phyloP scores from a whole-genome alignment of 352 stramenopile species.

The Phytophthora tubulina region DNA sequence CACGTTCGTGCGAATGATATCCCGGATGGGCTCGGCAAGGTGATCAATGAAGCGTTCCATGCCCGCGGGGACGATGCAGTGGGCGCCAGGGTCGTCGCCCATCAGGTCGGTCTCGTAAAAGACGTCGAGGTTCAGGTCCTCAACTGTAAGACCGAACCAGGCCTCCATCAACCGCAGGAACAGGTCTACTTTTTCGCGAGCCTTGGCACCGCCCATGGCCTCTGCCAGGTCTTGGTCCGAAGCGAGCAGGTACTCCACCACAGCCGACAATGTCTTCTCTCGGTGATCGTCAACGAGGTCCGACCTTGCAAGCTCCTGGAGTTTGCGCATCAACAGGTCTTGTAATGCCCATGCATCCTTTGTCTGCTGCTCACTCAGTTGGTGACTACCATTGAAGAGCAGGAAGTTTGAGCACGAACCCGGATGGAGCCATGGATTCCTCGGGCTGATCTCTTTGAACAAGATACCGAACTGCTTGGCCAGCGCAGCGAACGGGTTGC shows the following conservation, averaged over 20 bases:
- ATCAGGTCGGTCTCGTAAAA: conserved; percentile 45
- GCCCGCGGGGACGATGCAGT: conserved; percentile 60
- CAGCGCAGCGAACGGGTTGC: conserved; percentile 54
- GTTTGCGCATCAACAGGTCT: conserved; percentile 54
- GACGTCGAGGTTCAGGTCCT: conserved; percentile 44
- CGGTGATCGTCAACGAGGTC: conserved; percentile 19
- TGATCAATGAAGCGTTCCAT: conserved; percentile 68
- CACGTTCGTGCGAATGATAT: conserved; percentile 52
- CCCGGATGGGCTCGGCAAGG: conserved; percentile 40
- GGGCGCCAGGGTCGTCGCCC: conserved; percentile 57
- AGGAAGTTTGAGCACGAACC: conserved; percentile 61
- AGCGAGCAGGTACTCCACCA: conserved; percentile 48
- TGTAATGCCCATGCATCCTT: conserved; percentile 56
- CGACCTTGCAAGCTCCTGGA: conserved; percentile 48
- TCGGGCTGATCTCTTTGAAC: conserved; percentile 61
- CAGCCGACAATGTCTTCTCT: conserved; percentile 43
- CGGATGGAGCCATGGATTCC: conserved; percentile 72
- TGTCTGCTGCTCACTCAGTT: conserved; percentile 47
- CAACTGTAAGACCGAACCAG: conserved; percentile 57
- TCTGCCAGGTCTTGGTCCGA: conserved; percentile 42
- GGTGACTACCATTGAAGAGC: conserved; percentile 43
- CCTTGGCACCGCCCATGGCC: conserved; percentile 27
- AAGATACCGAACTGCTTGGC: conserved; percentile 56
- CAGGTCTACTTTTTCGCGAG: conserved; percentile 29
- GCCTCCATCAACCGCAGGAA: conserved; percentile 56